Base-by-base conservation (phyloP, 768 basidiomycete species). In the Boletus coccyginus region DNA sequence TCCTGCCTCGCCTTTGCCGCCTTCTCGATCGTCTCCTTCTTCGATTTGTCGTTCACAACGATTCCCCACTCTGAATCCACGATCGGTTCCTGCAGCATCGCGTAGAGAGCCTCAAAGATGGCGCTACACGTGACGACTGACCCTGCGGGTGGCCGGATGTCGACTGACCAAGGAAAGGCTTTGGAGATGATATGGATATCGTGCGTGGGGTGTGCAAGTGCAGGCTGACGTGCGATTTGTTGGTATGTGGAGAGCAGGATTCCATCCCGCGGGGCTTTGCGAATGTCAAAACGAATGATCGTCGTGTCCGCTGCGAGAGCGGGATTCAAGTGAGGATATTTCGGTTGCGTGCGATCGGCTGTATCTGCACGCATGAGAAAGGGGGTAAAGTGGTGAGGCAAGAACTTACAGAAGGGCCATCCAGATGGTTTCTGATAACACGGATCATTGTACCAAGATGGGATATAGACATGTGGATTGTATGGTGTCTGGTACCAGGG, bases 61-160 rank as follows among this genome's bases (percentile, higher is more conserved):
- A 84, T 70, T 0, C 82, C 85, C 86, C 87, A 89, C 62, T 89
- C 88, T 5, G 85, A 85, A 56, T 88, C 85, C 2, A 59, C 77
- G 19, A 90, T 73, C 8, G 76, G 77, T 46, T 80, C 72, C 48
- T 87, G 82, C 29, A 90, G 71, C 46, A 67, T 62, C 7, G 70
- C 60, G 54, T 82, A 72, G 19, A 89, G 39, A 4, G 76, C 81
- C 32, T 81, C 78, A 75, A 86, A 86, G 6, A 89, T 70, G 19
- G 75, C 74, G 46, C 77, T 74, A 56, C 82, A 84, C 2, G 83
- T 83, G 45, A 78, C 55, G 19, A 62, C 33, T 3, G 71, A 61
- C 6, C 69, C 66, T 0, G 59, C 35, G 0, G 68, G 66, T 17
- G 71, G 72, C 21, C 73, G 72, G 56, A 89, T 79, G 19, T 86